Evolutionary conservation across 192 early-diverging fungal genomes (phyloP), one percentile per base, ranked within the genome.

Genomic region (Coemansia sp.): DNA sequence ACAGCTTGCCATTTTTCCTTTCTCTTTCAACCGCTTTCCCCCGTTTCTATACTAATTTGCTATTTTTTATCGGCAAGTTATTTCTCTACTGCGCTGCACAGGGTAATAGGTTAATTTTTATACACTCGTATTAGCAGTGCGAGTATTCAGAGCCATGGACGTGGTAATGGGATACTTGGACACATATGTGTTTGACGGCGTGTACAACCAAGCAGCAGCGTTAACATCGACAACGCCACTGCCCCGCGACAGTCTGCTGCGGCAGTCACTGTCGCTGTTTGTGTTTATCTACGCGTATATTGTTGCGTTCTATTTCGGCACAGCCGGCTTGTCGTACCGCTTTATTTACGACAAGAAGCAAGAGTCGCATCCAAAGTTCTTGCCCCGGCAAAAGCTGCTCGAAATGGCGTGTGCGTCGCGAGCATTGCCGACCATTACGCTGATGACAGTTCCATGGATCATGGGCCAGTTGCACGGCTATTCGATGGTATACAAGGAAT

Each of bases 311-410:
- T 99, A 99, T 74, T 88, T 96, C 55, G 51, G 70, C 60, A 85
- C 89, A 25, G 88, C 93, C 0, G 74, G 84, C 2, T 63, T 92
- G 34, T 90, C 91, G 51, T 99, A 94, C 82, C 84, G 82, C 70
- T 70, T 92, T 17, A 74, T 97, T 18, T 99, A 92, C 81, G 95
- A 99, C 70, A 86, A 92, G 62, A 84, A 86, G 26, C 86, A 89
- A n/a, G 86, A 88, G 82, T 88, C 91, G 81, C 94, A 99, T 70
- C 95, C 95, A 37, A 96, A 96, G 71, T 96, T 86, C 66, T 82
- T 99, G 42, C 86, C 84, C 63, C 91, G 95, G 67, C 97, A 99
- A 73, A 85, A 94, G 57, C 69, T 83, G n/a, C 74, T 88, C 60
- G 97, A 99, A 75, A 94, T 99, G 54, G 68, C 66, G 50, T 86